phyloP scores from a whole-genome alignment of 2,329 filamentous ascomycete genomes.

The Xylaria sp. region DNA sequence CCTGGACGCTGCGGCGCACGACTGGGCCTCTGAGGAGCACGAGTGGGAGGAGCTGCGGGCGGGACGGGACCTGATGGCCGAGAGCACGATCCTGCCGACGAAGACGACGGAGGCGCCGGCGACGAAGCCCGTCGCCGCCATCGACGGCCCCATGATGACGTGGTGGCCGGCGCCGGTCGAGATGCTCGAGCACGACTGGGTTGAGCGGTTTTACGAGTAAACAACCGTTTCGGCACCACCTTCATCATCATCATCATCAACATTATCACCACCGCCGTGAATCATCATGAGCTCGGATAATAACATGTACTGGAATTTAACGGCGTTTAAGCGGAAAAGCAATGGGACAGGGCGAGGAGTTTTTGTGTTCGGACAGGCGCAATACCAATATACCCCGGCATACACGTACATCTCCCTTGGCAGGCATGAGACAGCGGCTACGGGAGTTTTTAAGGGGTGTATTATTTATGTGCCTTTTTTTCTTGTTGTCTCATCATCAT shows the following conservation, averaged over 20 bases:
- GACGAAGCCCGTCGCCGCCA: slow-evolving; percentile 22
- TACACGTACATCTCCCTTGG: neutral
- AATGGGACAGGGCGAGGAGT: neutral
- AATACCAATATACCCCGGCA: neutral
- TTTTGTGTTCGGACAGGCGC: neutral
- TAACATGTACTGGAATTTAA: no score
- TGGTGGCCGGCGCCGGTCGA: slow-evolving; percentile 31
- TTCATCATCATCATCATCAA: no score
- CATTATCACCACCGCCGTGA: no score
- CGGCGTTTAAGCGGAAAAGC: neutral
- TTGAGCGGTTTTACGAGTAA: slow-evolving; percentile 38
- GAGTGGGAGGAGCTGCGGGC: no score
- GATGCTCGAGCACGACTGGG: slow-evolving; percentile 30
- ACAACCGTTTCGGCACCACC: neutral
- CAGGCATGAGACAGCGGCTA: neutral
- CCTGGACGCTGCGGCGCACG: slow-evolving; percentile 27
- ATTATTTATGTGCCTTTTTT: neutral
- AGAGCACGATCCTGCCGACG: neutral
- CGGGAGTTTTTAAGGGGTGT: neutral
- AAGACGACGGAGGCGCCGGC: no score
- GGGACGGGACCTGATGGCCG: slow-evolving; percentile 8
- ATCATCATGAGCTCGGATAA: no score
- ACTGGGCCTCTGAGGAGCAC: slow-evolving; percentile 25
- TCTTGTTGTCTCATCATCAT: neutral
- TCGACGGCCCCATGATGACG: slow-evolving; percentile 30